Base-by-base conservation (phyloP, 768 basidiomycete species). In the Russula sp. region DNA sequence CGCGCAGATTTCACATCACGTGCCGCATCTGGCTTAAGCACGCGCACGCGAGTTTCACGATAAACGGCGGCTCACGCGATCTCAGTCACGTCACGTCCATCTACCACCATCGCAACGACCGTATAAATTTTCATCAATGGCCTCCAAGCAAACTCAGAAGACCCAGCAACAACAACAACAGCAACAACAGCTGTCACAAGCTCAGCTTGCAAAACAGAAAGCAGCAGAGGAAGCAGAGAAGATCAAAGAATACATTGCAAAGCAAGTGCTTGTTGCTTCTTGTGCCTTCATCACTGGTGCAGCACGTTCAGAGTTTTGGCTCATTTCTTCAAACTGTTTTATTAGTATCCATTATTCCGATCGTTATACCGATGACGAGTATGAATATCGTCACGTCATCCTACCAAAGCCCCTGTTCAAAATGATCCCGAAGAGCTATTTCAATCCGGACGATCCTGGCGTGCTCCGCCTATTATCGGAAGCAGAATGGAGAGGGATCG, bases 301-400 rank as follows among this genome's bases (percentile, higher is more conserved):
- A n/a, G 38, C 38, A 22, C 26, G 14, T 53, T 61, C 65, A 50
- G 69, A 67, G 62, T 56, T 40, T 51, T 59, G 28, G 32, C 56
- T 57, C 28, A 60, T 57, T 59, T 7, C 16, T 38, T 5, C 14
- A 3, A 38, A 6, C 4, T 34, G 14, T 26, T 30, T 48, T 18
- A 38, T 34, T 24, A 93, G 91, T 74, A 94, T 94, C 70, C 88
- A 92, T 72, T 94, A 94, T 73, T 94, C 92, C 65, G 90, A 93
- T 75, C 87, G 91, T 67, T 94, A 98, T 75, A 84, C 90, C 9
- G 95, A 98, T 76, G 92, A 96, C 75, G 77, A 83, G 68, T 97
- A 83, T 75, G 95, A 98, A 80, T 98, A 98, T 74, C 90, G 93
- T 62, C 96, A 98, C 76, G 96, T 99, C 69, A 97, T 97, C 69